A percentile compares a stretch with the other conserved stretches of the same genome.
Conservation (phyloP, 495 filamentous ascomycete species). For the Hypomontagnella submonticulosa region DNA sequence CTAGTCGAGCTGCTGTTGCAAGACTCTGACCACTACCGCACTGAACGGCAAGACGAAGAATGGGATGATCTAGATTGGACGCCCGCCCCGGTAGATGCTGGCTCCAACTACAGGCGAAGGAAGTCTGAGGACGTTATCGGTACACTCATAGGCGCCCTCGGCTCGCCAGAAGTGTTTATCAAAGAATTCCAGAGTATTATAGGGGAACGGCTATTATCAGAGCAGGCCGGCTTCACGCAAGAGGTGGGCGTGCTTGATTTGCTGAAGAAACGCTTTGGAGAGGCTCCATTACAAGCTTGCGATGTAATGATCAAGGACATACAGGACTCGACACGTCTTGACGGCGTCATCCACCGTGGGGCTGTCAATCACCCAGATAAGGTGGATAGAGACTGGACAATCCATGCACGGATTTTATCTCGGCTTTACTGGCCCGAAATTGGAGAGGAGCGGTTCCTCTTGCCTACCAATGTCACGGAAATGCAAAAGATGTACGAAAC, state of each 20-base stretch:
- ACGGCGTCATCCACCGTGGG: constrained; percentile 68
- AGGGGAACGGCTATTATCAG: constrained; percentile 80
- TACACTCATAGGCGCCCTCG: constrained; percentile 85
- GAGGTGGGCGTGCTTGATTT: constrained; percentile 83
- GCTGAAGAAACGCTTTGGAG: constrained; percentile 89
- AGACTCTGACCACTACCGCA: constrained; percentile 64
- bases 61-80: constrained; percentile 93
- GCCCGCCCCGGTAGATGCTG: constrained; percentile 92
- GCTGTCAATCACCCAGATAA: constrained; percentile 48
- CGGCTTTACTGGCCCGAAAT: constrained; percentile 94
- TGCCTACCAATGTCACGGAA: constrained; percentile 71
- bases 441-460: constrained; percentile 76
- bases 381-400: constrained; percentile 47
- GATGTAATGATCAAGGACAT: constrained; percentile 98
- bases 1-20: constrained; percentile 75
- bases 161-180: constrained; percentile 88
- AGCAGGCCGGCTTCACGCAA: constrained; percentile 76
- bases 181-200: constrained; percentile 91
- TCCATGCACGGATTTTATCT: constrained; percentile 87
- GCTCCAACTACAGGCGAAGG: constrained; percentile 88
- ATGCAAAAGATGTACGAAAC: constrained; percentile 76
- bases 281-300: constrained; percentile 84
- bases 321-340: constrained; percentile 81
- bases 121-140: constrained; percentile 92
- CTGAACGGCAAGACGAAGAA: constrained; percentile 63